Conservation (phyloP, 345 rosid genomes). For the Eucalyptus dawsonii region DNA sequence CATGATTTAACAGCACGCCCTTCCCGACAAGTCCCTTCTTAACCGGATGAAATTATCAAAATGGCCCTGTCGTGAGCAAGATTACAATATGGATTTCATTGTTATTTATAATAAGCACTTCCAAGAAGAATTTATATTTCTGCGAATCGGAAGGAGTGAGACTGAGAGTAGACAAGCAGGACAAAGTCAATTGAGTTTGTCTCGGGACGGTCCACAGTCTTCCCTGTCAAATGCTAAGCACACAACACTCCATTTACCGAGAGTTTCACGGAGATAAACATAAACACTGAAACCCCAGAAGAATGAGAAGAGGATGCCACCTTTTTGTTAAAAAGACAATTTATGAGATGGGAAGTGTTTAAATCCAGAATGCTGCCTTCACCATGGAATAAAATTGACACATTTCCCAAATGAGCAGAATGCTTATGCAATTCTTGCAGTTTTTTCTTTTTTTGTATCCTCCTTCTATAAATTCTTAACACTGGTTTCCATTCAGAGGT, state of each 20-base stretch:
- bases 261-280: not conserved
- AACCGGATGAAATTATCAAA: not conserved
- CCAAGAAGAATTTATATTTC: not conserved
- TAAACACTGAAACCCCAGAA: not conserved
- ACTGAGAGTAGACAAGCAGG: not conserved
- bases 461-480: too few species aligned
- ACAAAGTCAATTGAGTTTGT: not conserved
- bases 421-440: too few species aligned
- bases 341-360: not conserved
- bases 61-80: not conserved
- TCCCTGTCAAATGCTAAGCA: not conserved
- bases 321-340: not conserved
- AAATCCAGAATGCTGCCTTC: not conserved
- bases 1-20: not conserved
- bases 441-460: too few species aligned
- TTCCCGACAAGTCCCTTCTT: not conserved
- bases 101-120: not conserved
- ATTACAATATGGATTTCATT: not conserved
- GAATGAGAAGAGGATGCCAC: not conserved
- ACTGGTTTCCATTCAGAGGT: too few species aligned
- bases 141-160: not conserved
- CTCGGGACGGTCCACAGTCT: not conserved
- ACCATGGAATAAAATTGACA: not conserved
- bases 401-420: not conserved
- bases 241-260: not conserved